These are phyloP conservation scores for Cladosporium oxysporum DNA, from an alignment of 2,329 filamentous ascomycete species.

Conservation along the genomic window DNA sequence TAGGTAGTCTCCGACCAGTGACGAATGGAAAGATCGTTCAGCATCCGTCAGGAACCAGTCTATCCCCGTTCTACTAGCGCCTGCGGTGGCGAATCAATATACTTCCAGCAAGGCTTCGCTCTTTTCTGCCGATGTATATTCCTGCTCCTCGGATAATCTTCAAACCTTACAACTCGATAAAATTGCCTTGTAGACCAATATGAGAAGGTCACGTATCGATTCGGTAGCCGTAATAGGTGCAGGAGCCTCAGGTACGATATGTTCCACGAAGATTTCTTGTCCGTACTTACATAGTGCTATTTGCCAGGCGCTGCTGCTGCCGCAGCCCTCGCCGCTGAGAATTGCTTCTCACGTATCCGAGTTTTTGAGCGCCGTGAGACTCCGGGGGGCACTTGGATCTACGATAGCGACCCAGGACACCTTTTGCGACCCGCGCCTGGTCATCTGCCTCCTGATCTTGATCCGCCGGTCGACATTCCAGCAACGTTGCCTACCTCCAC, in stretches of 20 bases:
- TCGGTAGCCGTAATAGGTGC: constrained; percentile 15
- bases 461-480: constrained; percentile 51
- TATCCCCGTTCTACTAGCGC: neutral
- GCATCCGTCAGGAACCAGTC: neutral
- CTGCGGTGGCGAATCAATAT: neutral
- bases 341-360: constrained; percentile 37
- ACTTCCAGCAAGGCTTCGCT: neutral
- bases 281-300: constrained; percentile 19
- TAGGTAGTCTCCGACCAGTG: neutral
- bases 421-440: constrained; percentile 45
- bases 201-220: neutral
- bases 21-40: neutral
- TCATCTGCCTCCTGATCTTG: constrained; percentile 47
- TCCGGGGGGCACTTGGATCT: constrained; percentile 48
- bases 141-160: neutral
- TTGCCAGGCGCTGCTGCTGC: constrained; percentile 37
- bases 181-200: neutral
- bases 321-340: constrained; percentile 39
- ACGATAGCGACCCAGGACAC: constrained; percentile 48
- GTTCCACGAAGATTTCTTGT: neutral
- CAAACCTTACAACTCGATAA: neutral
- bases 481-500: constrained; percentile 43
- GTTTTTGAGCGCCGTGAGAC: constrained; percentile 40
- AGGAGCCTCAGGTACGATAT: constrained; percentile 11
- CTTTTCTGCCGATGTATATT: neutral